Evolutionary conservation across 2,329 filamentous ascomycete genomes (phyloP).

Genomic region (Fusarium transvaalense): DNA sequence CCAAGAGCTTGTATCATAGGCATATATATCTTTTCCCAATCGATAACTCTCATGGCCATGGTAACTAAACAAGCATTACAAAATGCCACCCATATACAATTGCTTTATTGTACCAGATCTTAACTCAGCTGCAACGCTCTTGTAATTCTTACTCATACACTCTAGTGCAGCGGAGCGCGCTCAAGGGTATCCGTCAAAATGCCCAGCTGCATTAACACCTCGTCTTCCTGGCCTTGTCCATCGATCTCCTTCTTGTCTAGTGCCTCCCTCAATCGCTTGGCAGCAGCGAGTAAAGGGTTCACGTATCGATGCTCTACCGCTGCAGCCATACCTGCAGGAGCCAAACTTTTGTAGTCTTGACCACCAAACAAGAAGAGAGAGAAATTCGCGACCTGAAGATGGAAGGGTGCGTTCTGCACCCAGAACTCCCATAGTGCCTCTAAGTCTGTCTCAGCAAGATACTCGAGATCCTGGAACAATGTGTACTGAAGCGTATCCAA

Average conservation of each 20-base stretch:
- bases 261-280: conserved; percentile 53
- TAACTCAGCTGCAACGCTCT: conserved; percentile 17
- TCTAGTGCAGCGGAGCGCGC: conserved; percentile 57
- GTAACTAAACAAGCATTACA: background rate
- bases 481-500: conserved; percentile 72
- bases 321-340: conserved; percentile 68
- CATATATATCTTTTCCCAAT: background rate
- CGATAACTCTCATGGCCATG: background rate
- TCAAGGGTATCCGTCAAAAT: conserved; percentile 59
- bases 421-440: conserved; percentile 65
- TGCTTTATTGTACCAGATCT: conserved; percentile 23
- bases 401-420: conserved; percentile 64
- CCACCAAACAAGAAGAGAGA: conserved; percentile 67
- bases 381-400: conserved; percentile 72
- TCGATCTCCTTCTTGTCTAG: conserved; percentile 52
- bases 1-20: background rate
- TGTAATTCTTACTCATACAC: background rate
- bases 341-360: conserved; percentile 59
- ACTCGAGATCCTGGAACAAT: conserved; percentile 69
- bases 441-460: conserved; percentile 58
- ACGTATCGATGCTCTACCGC: conserved; percentile 71
- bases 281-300: conserved; percentile 63
- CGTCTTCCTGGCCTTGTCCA: conserved; percentile 46
- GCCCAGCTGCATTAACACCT: conserved; percentile 56
- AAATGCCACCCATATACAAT: conserved; percentile 8